phyloP scores from a whole-genome alignment of 1,284 basidiomycete species.

The Puccinia novopanici region DNA sequence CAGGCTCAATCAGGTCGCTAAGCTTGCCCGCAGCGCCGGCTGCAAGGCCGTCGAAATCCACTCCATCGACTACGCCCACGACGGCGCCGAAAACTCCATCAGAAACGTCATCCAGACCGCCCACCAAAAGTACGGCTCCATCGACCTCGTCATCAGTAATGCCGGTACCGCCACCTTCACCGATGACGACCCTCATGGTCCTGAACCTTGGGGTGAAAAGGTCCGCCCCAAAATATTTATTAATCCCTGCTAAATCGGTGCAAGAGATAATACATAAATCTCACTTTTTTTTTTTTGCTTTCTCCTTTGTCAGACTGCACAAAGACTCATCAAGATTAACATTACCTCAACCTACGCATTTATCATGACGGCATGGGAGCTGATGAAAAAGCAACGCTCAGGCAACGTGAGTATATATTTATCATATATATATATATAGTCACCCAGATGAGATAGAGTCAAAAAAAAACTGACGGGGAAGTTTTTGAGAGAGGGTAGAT shows the following conservation, averaged over 20 bases:
- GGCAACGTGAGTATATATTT: slow-evolving; percentile 49
- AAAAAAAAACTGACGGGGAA: background rate
- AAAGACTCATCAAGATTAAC: slow-evolving; percentile 42
- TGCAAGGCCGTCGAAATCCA: slow-evolving; percentile 31
- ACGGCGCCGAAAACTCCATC: slow-evolving; percentile 32
- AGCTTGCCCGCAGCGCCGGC: slow-evolving; percentile 29
- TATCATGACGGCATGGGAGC: slow-evolving; percentile 46
- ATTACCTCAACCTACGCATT: slow-evolving; percentile 34
- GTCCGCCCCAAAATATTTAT: background rate
- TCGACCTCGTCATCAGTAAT: slow-evolving; percentile 39
- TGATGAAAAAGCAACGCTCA: slow-evolving; percentile 43
- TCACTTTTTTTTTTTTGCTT: background rate
- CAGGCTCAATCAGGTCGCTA: slow-evolving; percentile 43
- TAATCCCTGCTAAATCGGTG: background rate
- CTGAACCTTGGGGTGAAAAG: slow-evolving; percentile 44
- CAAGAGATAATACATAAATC: background rate
- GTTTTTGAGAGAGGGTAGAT: slow-evolving; percentile 9
- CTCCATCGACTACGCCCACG: slow-evolving; percentile 41
- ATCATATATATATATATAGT: too few species aligned
- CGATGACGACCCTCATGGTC: slow-evolving; percentile 38
- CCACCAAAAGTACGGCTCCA: slow-evolving; percentile 42
- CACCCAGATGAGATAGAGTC: too few species aligned
- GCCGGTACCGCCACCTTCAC: slow-evolving; percentile 47
- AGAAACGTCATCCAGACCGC: slow-evolving; percentile 16
- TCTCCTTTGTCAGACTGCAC: slow-evolving; percentile 27